phyloP scores from a whole-genome alignment of 108 stramenopile species.

The Fistulifera pelliculosa region DNA sequence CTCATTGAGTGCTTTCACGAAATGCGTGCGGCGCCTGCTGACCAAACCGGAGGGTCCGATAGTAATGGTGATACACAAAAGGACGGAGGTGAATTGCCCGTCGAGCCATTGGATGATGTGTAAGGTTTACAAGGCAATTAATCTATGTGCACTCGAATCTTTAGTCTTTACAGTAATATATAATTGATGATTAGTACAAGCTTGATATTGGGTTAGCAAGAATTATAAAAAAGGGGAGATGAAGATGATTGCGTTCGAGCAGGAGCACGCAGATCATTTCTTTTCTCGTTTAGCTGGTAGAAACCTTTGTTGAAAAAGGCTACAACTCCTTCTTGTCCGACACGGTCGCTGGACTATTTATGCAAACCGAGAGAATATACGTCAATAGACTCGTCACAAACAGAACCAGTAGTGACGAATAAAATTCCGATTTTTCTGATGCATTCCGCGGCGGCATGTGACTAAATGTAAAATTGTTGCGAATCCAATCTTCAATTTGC shows the following conservation, averaged over 20 bases:
- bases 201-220: too few species aligned
- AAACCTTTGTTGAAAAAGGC: too few species aligned
- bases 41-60: not conserved
- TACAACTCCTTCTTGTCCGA: constrained; percentile 34
- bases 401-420: constrained; percentile 72
- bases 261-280: too few species aligned
- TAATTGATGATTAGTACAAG: too few species aligned
- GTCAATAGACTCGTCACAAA: constrained; percentile 73
- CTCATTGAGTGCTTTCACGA: constrained; percentile 24
- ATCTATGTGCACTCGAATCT: too few species aligned
- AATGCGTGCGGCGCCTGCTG: not conserved
- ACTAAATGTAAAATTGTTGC: constrained; percentile 8
- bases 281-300: too few species aligned
- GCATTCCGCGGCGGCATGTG: constrained; percentile 5
- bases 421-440: constrained; percentile 39
- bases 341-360: constrained; percentile 49
- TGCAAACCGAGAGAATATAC: constrained; percentile 52
- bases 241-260: too few species aligned
- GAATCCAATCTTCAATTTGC: constrained; percentile 26
- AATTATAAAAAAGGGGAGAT: too few species aligned
- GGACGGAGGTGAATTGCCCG: too few species aligned
- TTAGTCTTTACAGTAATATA: too few species aligned
- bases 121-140: too few species aligned
- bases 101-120: too few species aligned
- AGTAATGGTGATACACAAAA: not conserved